A percentile compares a stretch with the other conserved stretches of the same genome.
phyloP scores from a whole-genome alignment of 129 eudicot species.

The Kitagawia praeruptora region DNA sequence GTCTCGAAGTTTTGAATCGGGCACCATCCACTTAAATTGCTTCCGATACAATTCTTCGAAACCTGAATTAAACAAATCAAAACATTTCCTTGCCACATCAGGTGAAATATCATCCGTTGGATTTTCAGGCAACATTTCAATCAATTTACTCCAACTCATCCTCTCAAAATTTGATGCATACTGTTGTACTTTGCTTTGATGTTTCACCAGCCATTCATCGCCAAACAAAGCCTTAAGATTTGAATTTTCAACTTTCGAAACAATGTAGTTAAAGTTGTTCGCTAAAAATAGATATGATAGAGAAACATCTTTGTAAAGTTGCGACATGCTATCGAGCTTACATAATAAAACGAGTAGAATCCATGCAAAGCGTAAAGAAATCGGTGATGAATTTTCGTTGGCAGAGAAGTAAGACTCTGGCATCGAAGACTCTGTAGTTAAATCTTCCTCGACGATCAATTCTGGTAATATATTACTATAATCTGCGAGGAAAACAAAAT shows the following conservation, averaged over 20 bases:
- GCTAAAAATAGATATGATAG: slow-evolving; percentile 69
- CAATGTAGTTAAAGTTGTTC: slow-evolving; percentile 80
- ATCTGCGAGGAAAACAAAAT: slow-evolving; percentile 50
- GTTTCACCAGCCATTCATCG: slow-evolving; percentile 54
- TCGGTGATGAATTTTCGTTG: slow-evolving; percentile 26
- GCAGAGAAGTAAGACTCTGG: slow-evolving; percentile 56
- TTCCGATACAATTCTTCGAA: slow-evolving; percentile 48
- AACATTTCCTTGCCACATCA: slow-evolving; percentile 28
- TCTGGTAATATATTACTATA: slow-evolving; percentile 43
- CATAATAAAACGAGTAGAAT: slow-evolving; percentile 64
- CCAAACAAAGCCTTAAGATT: slow-evolving; percentile 48
- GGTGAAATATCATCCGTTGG: slow-evolving; percentile 36
- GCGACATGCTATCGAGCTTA: slow-evolving; percentile 68
- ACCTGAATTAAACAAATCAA: slow-evolving; percentile 38
- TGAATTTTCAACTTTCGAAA: slow-evolving; percentile 49
- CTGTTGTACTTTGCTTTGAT: slow-evolving; percentile 43
- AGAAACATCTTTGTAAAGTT: slow-evolving; percentile 56
- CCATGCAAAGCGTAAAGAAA: slow-evolving; percentile 60
- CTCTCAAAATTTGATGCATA: slow-evolving; percentile 58
- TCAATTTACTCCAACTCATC: slow-evolving; percentile 67
- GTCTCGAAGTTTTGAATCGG: slow-evolving; percentile 53
- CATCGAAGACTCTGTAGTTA: slow-evolving; percentile 28
- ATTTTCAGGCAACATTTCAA: slow-evolving; percentile 47
- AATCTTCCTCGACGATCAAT: slow-evolving; percentile 51
- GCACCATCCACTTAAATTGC: slow-evolving; percentile 54